Evolutionary conservation across 2,329 filamentous ascomycete genomes (phyloP).

Genomic region (Byssothecium circinans): DNA sequence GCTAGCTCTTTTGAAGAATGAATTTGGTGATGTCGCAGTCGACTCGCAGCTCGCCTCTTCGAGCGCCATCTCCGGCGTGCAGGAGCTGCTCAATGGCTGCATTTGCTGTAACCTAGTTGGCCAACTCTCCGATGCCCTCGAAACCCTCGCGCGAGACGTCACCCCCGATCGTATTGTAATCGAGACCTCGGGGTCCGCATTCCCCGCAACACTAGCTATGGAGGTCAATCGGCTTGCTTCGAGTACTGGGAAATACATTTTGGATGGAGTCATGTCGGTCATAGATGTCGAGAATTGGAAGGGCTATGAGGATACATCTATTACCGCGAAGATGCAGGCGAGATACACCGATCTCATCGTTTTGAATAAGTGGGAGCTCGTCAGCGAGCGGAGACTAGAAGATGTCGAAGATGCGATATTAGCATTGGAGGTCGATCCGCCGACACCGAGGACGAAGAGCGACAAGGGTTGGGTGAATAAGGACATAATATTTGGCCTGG

Average conservation of each 20-base stretch:
- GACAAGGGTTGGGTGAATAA: slow-evolving; percentile 76
- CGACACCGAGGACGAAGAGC: slow-evolving; percentile 80
- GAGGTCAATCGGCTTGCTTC: slow-evolving; percentile 79
- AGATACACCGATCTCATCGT: slow-evolving; percentile 87
- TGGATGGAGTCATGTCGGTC: slow-evolving; percentile 87
- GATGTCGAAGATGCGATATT: slow-evolving; percentile 76
- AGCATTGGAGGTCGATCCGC: slow-evolving; percentile 75
- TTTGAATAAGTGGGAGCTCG: slow-evolving; percentile 88
- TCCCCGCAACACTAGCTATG: slow-evolving; percentile 83
- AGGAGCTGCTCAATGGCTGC: slow-evolving; percentile 92
- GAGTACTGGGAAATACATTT: slow-evolving; percentile 69
- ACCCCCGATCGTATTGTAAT: slow-evolving; percentile 84
- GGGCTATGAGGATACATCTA: slow-evolving; percentile 88
- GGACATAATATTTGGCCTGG: slow-evolving; percentile 82
- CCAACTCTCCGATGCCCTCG: slow-evolving; percentile 78
- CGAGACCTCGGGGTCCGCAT: slow-evolving; percentile 85
- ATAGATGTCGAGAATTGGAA: slow-evolving; percentile 95
- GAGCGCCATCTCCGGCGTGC: slow-evolving; percentile 81
- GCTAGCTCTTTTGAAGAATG: slow-evolving; percentile 94
- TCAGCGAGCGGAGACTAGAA: slow-evolving; percentile 73
- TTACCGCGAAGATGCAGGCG: slow-evolving; percentile 85
- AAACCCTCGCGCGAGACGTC: slow-evolving; percentile 65
- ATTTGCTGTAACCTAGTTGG: slow-evolving; percentile 99
- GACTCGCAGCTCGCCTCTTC: slow-evolving; percentile 88
- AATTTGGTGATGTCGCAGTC: slow-evolving; percentile 92